Conservation (phyloP, 345 rosid species). For the Capsella bursapastoris region DNA sequence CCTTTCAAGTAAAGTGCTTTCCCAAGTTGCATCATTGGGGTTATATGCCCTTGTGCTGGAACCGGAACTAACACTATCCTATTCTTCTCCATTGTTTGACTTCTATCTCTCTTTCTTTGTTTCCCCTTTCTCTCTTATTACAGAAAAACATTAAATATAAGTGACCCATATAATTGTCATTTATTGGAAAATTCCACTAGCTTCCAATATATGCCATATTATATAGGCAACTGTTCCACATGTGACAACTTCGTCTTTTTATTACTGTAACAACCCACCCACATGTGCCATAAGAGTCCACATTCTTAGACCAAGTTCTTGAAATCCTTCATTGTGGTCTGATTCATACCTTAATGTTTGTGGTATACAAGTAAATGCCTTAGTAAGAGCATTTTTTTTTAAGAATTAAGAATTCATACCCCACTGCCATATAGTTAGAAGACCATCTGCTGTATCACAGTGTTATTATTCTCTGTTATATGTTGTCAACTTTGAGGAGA, state of each 20-base stretch:
- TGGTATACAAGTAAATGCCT: too few species aligned
- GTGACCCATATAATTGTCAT: not conserved
- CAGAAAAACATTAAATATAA: not conserved
- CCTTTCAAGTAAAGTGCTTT: slow-evolving; percentile 55
- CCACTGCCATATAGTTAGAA: too few species aligned
- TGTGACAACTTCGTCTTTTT: not conserved
- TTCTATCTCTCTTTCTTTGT: not conserved
- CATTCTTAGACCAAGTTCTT: not conserved
- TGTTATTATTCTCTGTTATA: not conserved
- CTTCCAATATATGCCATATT: not conserved
- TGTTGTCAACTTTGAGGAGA: not conserved
- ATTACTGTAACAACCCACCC: not conserved
- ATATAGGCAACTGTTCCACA: not conserved
- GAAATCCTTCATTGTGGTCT: not conserved
- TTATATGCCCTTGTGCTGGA: slow-evolving; percentile 67
- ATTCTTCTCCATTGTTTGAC: slow-evolving; percentile 25
- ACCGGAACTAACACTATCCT: slow-evolving; percentile 55
- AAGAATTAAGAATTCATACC: too few species aligned
- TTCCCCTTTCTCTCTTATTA: not conserved
- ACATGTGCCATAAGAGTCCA: not conserved
- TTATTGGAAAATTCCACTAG: too few species aligned
- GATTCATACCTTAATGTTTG: not conserved
- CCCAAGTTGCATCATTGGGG: slow-evolving; percentile 67
- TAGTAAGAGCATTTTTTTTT: too few species aligned
- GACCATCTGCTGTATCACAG: not conserved